These are phyloP conservation scores for Magnaporthales sp. DNA, from an alignment of 2,329 filamentous ascomycete genomes.

Conservation along the genomic window DNA sequence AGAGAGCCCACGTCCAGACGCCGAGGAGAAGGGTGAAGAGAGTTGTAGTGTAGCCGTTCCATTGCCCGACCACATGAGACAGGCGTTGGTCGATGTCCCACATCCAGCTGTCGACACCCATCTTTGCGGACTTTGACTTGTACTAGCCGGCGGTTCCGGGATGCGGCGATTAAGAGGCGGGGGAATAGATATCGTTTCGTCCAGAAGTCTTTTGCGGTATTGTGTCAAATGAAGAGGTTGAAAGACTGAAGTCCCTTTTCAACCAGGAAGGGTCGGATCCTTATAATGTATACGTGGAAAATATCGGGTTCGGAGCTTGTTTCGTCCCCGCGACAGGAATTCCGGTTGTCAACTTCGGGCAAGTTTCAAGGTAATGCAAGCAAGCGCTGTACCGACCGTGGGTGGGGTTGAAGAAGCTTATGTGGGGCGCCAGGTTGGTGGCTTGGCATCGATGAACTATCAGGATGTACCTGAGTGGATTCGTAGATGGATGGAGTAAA, in stretches of 20 bases:
- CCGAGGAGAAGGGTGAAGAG: constrained; percentile 58
- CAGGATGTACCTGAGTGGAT: neutral
- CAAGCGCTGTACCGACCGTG: neutral
- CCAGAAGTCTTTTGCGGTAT: neutral
- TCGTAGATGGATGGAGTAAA: neutral
- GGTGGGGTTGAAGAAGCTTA: neutral
- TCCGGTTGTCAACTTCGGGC: neutral
- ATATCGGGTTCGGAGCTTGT: neutral
- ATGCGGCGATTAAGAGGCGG: neutral
- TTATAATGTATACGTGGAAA: neutral
- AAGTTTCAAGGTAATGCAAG: neutral
- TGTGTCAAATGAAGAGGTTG: neutral
- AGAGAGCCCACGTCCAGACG: constrained; percentile 62
- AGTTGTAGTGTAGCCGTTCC: constrained; percentile 72
- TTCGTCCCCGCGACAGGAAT: neutral
- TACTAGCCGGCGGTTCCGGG: neutral
- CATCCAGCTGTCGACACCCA: constrained; percentile 47
- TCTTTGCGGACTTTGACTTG: constrained; percentile 11
- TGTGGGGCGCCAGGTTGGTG: neutral
- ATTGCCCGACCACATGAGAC: constrained; percentile 62
- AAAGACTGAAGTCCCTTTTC: neutral
- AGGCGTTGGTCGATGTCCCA: constrained; percentile 64
- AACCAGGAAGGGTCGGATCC: neutral
- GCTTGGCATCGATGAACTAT: neutral
- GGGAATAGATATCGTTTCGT: neutral